Conservation (phyloP, 805 yeast species). For the Hanseniaspora taiwanica region DNA sequence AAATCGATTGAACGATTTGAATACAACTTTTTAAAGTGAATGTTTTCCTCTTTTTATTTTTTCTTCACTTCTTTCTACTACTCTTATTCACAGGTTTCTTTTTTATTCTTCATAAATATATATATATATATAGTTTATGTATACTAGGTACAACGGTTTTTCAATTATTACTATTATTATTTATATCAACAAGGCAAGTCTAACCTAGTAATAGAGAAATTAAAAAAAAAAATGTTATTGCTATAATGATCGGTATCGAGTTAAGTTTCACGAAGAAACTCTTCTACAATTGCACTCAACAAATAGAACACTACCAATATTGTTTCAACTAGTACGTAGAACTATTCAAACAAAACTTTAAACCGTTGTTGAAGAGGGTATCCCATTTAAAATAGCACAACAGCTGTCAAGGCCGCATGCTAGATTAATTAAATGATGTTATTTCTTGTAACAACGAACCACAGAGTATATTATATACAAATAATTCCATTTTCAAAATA, state of each 20-base stretch:
- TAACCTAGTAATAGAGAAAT: not conserved
- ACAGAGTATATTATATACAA: constrained; percentile 1
- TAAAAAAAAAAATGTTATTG: constrained; percentile 1
- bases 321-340: not conserved
- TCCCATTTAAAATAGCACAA: constrained; percentile 9
- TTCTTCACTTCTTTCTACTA: not conserved
- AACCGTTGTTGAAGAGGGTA: constrained; percentile 5
- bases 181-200: too few species aligned
- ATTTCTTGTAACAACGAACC: constrained; percentile 7
- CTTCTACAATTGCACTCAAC: constrained; percentile 9
- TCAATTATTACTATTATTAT: too few species aligned
- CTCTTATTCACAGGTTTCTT: too few species aligned
- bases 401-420: too few species aligned
- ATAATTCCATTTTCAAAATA: not conserved
- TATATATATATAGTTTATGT: too few species aligned
- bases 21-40: not conserved
- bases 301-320: constrained; percentile 1
- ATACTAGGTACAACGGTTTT: too few species aligned
- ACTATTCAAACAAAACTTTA: constrained; percentile 5
- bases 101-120: too few species aligned
- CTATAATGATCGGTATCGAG: constrained; percentile 8
- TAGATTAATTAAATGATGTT: constrained; percentile 2
- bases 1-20: not conserved
- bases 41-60: not conserved
- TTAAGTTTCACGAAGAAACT: not conserved